Conservation (phyloP, 2,329 filamentous ascomycete species). For the Mycosphaerella sp. region DNA sequence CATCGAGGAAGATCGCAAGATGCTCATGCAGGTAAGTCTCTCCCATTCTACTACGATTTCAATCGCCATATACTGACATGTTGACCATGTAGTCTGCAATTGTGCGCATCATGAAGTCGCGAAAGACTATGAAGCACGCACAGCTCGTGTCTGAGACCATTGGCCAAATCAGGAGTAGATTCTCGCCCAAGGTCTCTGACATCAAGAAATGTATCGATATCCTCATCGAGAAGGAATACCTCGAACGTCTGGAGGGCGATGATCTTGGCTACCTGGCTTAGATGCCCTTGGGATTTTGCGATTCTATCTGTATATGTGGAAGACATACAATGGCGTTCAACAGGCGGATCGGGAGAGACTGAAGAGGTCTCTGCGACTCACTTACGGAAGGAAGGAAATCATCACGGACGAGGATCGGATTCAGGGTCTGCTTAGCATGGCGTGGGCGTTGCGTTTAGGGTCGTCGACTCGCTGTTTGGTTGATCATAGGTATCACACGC, state of each 20-base stretch:
- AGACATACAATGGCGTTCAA: conserved; percentile 1
- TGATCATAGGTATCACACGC: background rate
- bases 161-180: conserved; percentile 85
- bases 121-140: conserved; percentile 97
- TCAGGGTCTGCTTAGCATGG: conserved; percentile 23
- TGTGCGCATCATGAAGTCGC: conserved; percentile 98
- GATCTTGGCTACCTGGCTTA: conserved; percentile 91
- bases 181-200: conserved; percentile 84
- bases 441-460: conserved; percentile 23
- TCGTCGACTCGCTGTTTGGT: conserved; percentile 3
- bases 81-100: conserved; percentile 69
- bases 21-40: conserved; percentile 81
- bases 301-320: background rate
- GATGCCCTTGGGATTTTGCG: background rate
- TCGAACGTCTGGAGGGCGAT: conserved; percentile 90
- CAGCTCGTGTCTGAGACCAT: conserved; percentile 94
- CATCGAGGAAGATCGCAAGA: conserved; percentile 94
- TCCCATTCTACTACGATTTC: background rate
- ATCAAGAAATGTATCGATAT: conserved; percentile 99
- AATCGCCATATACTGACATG: conserved; percentile 28
- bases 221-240: conserved; percentile 95
- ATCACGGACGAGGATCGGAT: conserved; percentile 2
- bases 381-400: background rate
- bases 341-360: conserved; percentile 3
- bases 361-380: conserved; percentile 6